Evolutionary conservation across 108 stramenopile species (phyloP).

Genomic region (Cyclotella choctawhatcheeana): DNA sequence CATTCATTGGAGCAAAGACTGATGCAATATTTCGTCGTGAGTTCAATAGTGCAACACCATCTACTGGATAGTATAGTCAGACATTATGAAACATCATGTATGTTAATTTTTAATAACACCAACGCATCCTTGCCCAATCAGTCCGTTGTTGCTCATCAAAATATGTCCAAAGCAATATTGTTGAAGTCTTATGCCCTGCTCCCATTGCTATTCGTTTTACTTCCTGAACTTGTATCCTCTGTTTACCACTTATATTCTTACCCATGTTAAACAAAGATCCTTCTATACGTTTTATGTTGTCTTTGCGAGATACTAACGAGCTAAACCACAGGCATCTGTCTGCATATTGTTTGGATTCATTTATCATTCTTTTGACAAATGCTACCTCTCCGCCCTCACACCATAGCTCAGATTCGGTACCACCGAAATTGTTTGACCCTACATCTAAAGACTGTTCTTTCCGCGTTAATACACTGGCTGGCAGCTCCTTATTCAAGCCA

Average conservation of each 20-base stretch:
- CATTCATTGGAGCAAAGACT: background rate
- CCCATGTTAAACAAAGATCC: constrained; percentile 4
- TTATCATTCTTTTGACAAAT: constrained; percentile 13
- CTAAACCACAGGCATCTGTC: constrained; percentile 11
- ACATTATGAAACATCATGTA: too few species aligned
- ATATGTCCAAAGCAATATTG: constrained; percentile 6
- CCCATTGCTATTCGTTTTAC: constrained; percentile 2
- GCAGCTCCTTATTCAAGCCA: background rate
- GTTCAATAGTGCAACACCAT: background rate
- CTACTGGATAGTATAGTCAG: too few species aligned
- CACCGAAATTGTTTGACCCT: constrained; percentile 25
- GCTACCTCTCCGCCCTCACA: constrained; percentile 31
- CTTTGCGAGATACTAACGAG: constrained; percentile 10
- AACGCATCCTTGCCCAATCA: constrained; percentile 11
- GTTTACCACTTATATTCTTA: background rate
- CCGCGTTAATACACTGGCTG: background rate
- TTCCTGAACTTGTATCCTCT: background rate
- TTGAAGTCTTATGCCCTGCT: constrained; percentile 5
- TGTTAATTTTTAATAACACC: too few species aligned
- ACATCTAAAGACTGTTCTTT: background rate
- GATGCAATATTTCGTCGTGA: background rate
- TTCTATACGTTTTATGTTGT: constrained; percentile 10
- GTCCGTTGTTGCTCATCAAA: constrained; percentile 4
- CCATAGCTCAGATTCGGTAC: constrained; percentile 28
- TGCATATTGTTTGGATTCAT: constrained; percentile 4